Percentiles rank a stretch among this genome's conserved stretches.
Conservation (phyloP, 1,284 basidiomycete genomes). For the Fomitopsis schrenkii region DNA sequence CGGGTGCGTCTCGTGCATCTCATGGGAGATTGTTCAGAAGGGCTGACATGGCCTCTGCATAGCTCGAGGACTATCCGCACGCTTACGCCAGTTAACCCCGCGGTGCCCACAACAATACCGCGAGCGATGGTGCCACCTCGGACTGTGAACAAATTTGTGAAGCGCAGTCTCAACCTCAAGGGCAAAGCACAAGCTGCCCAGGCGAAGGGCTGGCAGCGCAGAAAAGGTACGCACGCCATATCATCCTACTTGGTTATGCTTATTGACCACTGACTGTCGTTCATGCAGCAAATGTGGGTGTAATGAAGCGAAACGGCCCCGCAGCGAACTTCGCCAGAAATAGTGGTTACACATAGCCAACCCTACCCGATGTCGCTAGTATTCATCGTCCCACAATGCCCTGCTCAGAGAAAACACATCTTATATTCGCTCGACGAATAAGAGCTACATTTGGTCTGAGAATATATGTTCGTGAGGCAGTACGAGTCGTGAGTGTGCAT, state of each 20-base stretch:
- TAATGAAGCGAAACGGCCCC: slow-evolving; percentile 28
- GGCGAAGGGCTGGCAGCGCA: slow-evolving; percentile 30
- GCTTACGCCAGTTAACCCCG: slow-evolving; percentile 14
- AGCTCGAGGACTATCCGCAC: slow-evolving; percentile 31
- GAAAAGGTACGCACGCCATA: slow-evolving; percentile 22
- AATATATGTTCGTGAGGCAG: slow-evolving; percentile 2
- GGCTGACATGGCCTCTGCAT: not conserved
- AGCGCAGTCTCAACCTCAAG: slow-evolving; percentile 25
- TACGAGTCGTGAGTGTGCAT: slow-evolving; percentile 14
- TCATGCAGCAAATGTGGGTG: slow-evolving; percentile 23
- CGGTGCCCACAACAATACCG: slow-evolving; percentile 10
- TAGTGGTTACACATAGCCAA: not conserved
- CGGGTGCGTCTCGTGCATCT: slow-evolving; percentile 21
- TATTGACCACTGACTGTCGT: not conserved
- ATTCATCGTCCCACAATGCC: not conserved
- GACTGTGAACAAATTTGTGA: slow-evolving; percentile 24
- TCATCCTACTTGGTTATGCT: not conserved
- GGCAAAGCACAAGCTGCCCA: slow-evolving; percentile 15
- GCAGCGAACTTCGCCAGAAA: slow-evolving; percentile 25
- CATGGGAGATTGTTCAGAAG: not conserved
- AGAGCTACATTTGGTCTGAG: slow-evolving; percentile 12
- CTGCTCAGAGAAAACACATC: slow-evolving; percentile 1
- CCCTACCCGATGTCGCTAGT: not conserved
- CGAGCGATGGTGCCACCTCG: slow-evolving; percentile 21
- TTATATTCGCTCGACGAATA: slow-evolving; percentile 25